Evolutionary conservation across 352 stramenopile genomes (phyloP).

Genomic region (Peronospora destructor): DNA sequence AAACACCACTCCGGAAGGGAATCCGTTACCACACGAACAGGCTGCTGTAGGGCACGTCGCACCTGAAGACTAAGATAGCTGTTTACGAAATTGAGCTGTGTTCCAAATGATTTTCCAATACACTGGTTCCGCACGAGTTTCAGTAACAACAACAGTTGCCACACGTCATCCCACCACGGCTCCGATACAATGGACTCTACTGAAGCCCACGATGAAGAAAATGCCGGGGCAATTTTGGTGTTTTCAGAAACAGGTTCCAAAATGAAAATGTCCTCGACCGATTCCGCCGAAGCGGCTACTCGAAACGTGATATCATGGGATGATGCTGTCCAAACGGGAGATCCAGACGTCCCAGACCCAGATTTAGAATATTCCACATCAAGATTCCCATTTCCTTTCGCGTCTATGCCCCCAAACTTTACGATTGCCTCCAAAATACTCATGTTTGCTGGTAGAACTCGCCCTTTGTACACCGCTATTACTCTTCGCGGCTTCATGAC

Average conservation of each 20-base stretch:
- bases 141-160: constrained; percentile 45
- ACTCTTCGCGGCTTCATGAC: constrained; percentile 34
- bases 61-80: constrained; percentile 54
- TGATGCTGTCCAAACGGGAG: constrained; percentile 34
- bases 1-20: constrained; percentile 52
- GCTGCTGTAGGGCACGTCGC: constrained; percentile 45
- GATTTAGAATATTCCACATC: constrained; percentile 5
- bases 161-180: constrained; percentile 55
- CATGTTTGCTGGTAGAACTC: constrained; percentile 30
- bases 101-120: constrained; percentile 4
- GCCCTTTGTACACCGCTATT: constrained; percentile 36
- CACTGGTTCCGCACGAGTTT: constrained; percentile 35
- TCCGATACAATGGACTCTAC: constrained; percentile 2
- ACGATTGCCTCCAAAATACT: constrained; percentile 68
- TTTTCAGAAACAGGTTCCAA: constrained; percentile 1
- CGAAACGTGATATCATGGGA: constrained; percentile 62
- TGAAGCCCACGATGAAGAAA: constrained; percentile 1
- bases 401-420: constrained; percentile 28
- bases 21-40: constrained; percentile 57
- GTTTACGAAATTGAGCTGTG: constrained; percentile 41
- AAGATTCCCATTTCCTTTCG: constrained; percentile 1
- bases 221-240: constrained; percentile 3
- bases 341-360: constrained; percentile 4
- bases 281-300: constrained; percentile 21
- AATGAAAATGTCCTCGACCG: constrained; percentile 3